A percentile compares a stretch with the other conserved stretches of the same genome.
These are phyloP conservation scores for Carex cristatella DNA, from an alignment of 176 grass and related monocot species.

Conservation along the genomic window DNA sequence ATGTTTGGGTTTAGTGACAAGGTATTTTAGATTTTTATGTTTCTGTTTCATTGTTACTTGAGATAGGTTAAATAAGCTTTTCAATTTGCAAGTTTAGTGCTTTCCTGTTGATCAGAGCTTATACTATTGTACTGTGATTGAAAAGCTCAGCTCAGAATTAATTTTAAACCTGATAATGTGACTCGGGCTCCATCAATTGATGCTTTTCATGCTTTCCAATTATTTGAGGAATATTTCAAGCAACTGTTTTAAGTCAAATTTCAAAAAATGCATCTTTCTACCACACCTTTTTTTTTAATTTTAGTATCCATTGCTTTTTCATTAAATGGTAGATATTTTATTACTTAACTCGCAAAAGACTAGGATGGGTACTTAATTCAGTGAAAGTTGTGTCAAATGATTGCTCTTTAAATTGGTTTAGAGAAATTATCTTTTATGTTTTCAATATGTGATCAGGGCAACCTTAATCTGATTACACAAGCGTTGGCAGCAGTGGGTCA, in stretches of 20 bases:
- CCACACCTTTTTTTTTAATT: too few relatives aligned
- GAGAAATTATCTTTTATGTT: not conserved
- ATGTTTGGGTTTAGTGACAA: constrained; percentile 96
- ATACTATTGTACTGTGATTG: not conserved
- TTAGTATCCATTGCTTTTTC: too few relatives aligned
- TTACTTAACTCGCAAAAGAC: not conserved
- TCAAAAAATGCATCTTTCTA: not conserved
- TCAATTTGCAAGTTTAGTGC: not conserved
- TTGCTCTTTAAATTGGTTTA: not conserved
- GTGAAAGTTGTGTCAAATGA: not conserved
- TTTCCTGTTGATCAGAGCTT: not conserved
- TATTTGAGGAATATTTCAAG: not conserved
- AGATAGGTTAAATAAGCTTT: not conserved
- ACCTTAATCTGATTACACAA: constrained; percentile 90
- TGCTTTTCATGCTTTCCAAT: not conserved
- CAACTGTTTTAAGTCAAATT: not conserved
- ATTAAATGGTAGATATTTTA: not conserved
- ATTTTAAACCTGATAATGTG: not conserved
- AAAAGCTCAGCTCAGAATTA: not conserved
- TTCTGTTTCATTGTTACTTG: not conserved
- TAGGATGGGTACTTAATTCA: not conserved
- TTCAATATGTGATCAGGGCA: constrained; percentile 43
- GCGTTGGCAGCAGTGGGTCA: constrained; percentile 66
- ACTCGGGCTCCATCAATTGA: not conserved
- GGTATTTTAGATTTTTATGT: constrained; percentile 27